Conservation (phyloP, 2,329 filamentous ascomycete species). For the Venturia oleaginea region DNA sequence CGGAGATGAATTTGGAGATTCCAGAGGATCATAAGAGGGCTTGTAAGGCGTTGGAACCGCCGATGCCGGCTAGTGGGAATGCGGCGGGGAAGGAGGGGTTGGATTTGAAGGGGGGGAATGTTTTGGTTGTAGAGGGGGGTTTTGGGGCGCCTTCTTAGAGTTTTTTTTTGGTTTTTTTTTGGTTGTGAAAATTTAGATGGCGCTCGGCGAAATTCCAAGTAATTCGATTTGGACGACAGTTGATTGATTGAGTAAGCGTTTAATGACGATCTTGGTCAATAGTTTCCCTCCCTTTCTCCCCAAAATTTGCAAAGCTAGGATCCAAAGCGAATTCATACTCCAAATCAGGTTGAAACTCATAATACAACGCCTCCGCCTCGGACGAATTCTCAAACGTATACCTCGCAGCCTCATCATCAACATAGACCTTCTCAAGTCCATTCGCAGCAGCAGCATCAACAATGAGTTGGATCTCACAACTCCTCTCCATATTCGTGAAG, state of each 20-base stretch:
- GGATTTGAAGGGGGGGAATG: slow-evolving; percentile 4
- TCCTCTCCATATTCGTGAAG: slow-evolving; percentile 59
- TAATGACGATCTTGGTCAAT: neutral
- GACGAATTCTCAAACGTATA: slow-evolving; percentile 42
- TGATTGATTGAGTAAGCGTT: no score
- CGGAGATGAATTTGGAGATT: slow-evolving; percentile 39
- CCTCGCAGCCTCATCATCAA: slow-evolving; percentile 47
- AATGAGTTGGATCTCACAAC: slow-evolving; percentile 57
- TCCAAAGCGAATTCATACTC: slow-evolving; percentile 34
- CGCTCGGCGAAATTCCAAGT: no score
- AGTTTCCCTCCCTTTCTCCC: neutral
- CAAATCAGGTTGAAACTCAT: slow-evolving; percentile 44
- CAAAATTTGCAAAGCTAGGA: slow-evolving; percentile 8
- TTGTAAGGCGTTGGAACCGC: slow-evolving; percentile 44
- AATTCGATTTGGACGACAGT: no score
- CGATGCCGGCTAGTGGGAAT: slow-evolving; percentile 54
- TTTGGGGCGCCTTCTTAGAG: neutral
- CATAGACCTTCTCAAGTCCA: slow-evolving; percentile 42
- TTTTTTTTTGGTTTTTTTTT: no score
- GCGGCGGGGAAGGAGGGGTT: slow-evolving; percentile 60
- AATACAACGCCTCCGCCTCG: slow-evolving; percentile 37
- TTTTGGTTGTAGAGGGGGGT: neutral
- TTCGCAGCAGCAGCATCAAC: slow-evolving; percentile 57
- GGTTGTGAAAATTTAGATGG: no score
- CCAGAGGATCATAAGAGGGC: slow-evolving; percentile 52